Conservation (phyloP, 2,329 filamentous ascomycete genomes). For the Clonostachys sp. region DNA sequence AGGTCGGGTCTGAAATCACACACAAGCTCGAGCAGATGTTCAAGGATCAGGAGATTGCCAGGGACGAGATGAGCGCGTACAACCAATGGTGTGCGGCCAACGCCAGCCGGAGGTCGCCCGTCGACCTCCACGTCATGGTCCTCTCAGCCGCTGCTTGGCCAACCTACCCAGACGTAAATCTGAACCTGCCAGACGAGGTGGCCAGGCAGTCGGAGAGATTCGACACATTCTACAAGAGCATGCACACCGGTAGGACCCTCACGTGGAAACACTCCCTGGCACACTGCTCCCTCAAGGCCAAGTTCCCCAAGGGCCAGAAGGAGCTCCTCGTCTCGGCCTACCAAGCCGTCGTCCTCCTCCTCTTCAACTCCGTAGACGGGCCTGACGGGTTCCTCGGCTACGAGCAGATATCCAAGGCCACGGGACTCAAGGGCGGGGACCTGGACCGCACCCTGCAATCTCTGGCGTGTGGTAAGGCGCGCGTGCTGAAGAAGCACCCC, state of each 20-base stretch:
- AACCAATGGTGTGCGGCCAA: constrained; percentile 60
- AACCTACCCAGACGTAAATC: constrained; percentile 69
- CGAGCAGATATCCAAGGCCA: constrained; percentile 67
- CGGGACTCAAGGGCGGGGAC: constrained; percentile 71
- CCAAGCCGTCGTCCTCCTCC: constrained; percentile 83
- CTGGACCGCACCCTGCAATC: constrained; percentile 90
- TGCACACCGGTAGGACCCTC: constrained; percentile 82
- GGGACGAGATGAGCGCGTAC: constrained; percentile 90
- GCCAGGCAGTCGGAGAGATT: constrained; percentile 75
- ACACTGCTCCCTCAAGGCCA: constrained; percentile 80
- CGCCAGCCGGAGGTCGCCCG: constrained; percentile 35
- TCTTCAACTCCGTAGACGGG: constrained; percentile 70
- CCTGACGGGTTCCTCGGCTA: constrained; percentile 68
- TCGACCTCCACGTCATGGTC: constrained; percentile 77
- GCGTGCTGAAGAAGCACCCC: constrained; percentile 80
- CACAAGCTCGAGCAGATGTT: constrained; percentile 99
- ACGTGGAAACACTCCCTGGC: constrained; percentile 93
- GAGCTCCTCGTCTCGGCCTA: constrained; percentile 89
- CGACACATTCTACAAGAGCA: constrained; percentile 79
- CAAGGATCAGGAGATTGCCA: constrained; percentile 90
- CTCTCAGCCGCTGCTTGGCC: constrained; percentile 93
- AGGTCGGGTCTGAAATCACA: constrained; percentile 91
- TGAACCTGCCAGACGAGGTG: constrained; percentile 73
- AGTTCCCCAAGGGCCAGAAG: constrained; percentile 75
- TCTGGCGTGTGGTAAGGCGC: constrained; percentile 83